Evolutionary conservation across 345 rosid species (phyloP).

Genomic region (Citrus hindsii): DNA sequence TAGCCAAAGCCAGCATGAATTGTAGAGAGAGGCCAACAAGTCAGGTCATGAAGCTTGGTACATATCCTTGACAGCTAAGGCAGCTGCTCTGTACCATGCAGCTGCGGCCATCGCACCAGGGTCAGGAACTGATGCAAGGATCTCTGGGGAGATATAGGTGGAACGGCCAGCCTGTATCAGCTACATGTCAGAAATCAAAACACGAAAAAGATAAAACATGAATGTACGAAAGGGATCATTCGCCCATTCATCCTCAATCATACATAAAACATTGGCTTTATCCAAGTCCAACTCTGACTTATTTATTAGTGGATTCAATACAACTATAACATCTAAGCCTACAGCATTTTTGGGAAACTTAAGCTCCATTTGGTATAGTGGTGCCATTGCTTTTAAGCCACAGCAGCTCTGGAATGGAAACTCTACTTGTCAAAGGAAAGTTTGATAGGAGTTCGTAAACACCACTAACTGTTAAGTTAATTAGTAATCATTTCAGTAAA

Average conservation of each 20-base stretch:
- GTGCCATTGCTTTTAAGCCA: no score
- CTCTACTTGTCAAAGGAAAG: background rate
- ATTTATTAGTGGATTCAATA: background rate
- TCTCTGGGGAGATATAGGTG: constrained; percentile 57
- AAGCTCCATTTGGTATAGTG: background rate
- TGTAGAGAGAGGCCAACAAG: background rate
- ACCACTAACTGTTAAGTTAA: background rate
- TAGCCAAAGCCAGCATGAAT: background rate
- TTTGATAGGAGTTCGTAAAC: background rate
- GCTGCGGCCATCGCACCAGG: constrained; percentile 97
- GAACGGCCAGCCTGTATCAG: constrained; percentile 79
- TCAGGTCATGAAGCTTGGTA: constrained; percentile 18
- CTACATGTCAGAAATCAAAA: constrained; percentile 10
- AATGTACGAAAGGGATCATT: background rate
- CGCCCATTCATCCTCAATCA: background rate
- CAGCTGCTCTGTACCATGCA: constrained; percentile 89
- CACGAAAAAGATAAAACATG: background rate
- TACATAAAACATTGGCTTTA: background rate
- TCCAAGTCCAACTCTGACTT: background rate
- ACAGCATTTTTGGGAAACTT: background rate
- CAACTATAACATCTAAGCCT: background rate
- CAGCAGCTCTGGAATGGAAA: background rate
- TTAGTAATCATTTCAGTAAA: background rate
- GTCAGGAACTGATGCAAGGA: constrained; percentile 71
- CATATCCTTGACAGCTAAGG: constrained; percentile 65